phyloP scores from a whole-genome alignment of 805 yeast species.

The Lachancea sp. region DNA sequence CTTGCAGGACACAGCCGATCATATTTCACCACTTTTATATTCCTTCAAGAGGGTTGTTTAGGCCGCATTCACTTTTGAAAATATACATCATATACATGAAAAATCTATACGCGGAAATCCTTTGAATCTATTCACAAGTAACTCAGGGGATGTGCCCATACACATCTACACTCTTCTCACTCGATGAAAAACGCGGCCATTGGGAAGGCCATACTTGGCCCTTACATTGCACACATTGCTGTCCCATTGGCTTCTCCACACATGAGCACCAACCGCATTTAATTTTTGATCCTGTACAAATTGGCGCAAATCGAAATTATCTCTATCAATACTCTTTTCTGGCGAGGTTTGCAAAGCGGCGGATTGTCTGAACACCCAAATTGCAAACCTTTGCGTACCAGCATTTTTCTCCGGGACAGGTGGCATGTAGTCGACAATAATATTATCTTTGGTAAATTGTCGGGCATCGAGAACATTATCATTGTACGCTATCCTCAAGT shows the following conservation, averaged over 20 bases:
- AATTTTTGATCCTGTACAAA: constrained; percentile 54
- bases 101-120: constrained; percentile 3
- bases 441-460: constrained; percentile 34
- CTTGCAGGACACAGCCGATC: neutral
- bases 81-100: constrained; percentile 2
- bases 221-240: constrained; percentile 63
- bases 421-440: constrained; percentile 62
- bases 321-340: constrained; percentile 32
- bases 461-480: constrained; percentile 46
- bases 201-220: constrained; percentile 61
- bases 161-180: constrained; percentile 34
- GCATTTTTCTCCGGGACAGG: constrained; percentile 87
- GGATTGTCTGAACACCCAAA: constrained; percentile 85
- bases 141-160: no score
- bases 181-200: constrained; percentile 69
- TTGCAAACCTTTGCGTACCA: constrained; percentile 72
- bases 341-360: constrained; percentile 10
- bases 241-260: constrained; percentile 86
- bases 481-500: constrained; percentile 52
- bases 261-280: constrained; percentile 82
- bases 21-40: neutral
- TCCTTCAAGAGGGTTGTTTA: neutral
- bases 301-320: constrained; percentile 62
- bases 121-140: constrained; percentile 3
- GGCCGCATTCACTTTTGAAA: neutral